Evolutionary conservation across 176 grass and related monocot species (phyloP), one percentile per base, ranked within the genome.

Genomic region (Aegilops tauschii): DNA sequence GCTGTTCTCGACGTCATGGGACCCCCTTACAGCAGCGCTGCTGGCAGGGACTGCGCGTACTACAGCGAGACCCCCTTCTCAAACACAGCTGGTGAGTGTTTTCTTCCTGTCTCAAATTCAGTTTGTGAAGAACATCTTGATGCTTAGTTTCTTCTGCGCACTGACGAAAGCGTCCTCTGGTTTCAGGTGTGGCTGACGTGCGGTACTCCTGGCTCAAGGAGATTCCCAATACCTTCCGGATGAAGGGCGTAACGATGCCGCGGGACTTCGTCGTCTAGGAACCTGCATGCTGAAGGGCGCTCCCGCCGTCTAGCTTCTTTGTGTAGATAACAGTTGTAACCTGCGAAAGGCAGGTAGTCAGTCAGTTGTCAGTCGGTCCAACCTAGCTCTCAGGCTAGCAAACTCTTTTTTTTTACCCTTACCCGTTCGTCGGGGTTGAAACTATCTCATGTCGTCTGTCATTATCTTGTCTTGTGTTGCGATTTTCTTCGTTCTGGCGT

Each of bases 1-100:
- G 96, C 96, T 1, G 88, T 98, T 64, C 90, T 98, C 23, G 96
- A 98, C 62, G 96, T 95, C 12, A 83, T 98, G 52, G 93, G 91
- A 0, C 96, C 93, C 21, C 95, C 95, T 21, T 98, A 95, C 64
- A 82, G 69, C 25, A 31, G 30, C 12, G 62, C 56, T n/a, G 81
- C 90, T 11, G 93, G 95, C 73, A 93, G 95, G 64, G 93, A 93
- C 10, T 98, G 93, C 10, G 63, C 88, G 1, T 95, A 98, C 45
- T 98, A 92, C 70, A 61, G 77, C 5, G 91, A 95, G 12, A 81
- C 73, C 5, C 80, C 88, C 0, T 90, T 78, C 25, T 59, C 40
- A 6, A 75, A n/a, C 86, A 86, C 85, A 77, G 78, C 35, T 27
- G 91, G 95, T 95, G 71, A 61, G 86, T 81, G 13, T 61, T 11